Evolutionary conservation across 495 filamentous ascomycete species (phyloP).

Genomic region (Cercophora scortea): DNA sequence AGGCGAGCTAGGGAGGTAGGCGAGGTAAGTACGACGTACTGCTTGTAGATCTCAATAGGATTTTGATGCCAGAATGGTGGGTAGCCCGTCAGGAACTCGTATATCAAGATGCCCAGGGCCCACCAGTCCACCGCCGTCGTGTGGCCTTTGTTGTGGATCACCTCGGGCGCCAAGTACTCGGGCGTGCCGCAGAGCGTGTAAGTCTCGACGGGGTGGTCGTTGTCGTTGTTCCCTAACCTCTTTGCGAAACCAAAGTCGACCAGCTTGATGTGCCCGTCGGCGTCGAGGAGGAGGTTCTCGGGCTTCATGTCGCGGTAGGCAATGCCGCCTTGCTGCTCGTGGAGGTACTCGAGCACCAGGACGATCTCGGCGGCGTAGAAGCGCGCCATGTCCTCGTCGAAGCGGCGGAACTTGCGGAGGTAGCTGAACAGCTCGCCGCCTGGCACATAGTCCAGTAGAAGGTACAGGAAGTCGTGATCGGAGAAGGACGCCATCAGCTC

Average conservation of each 20-base stretch:
- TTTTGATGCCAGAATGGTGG: conserved; percentile 97
- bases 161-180: conserved; percentile 93
- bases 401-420: conserved; percentile 74
- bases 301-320: conserved; percentile 96
- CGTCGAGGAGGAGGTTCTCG: conserved; percentile 90
- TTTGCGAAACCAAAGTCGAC: conserved; percentile 99
- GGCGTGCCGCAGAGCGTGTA: conserved; percentile 96
- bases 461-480: conserved; percentile 80
- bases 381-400: conserved; percentile 74
- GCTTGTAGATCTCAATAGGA: conserved; percentile 93
- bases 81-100: conserved; percentile 92
- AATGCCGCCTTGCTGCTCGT: conserved; percentile 72
- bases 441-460: conserved; percentile 87
- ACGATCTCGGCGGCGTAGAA: conserved; percentile 97
- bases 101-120: conserved; percentile 92
- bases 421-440: conserved; percentile 96
- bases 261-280: conserved; percentile 86
- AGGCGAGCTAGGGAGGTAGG: neutral
- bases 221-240: conserved; percentile 48
- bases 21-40: conserved; percentile 38
- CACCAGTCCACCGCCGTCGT: conserved; percentile 99
- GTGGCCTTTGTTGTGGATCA: conserved; percentile 92
- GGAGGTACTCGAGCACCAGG: conserved; percentile 84
- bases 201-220: conserved; percentile 59
- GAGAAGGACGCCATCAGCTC: conserved; percentile 85